phyloP scores from a whole-genome alignment of 805 yeast species.

The Scheffersomyces ergatensis region DNA sequence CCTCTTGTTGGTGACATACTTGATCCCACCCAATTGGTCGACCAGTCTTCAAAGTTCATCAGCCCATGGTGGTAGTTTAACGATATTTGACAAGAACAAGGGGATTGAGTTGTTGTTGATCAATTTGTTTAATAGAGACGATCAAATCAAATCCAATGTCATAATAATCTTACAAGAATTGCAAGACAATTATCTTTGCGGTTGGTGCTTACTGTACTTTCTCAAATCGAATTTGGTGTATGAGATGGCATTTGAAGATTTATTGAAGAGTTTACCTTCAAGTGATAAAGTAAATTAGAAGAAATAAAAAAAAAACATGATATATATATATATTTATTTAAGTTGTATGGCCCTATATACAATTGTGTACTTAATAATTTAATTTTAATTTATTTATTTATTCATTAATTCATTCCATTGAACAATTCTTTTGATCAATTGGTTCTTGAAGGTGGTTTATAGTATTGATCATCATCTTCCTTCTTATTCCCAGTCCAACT shows the following conservation, averaged over 20 bases:
- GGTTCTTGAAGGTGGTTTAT: slow-evolving; percentile 2
- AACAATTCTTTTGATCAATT: no score
- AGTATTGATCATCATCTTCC: slow-evolving; percentile 5
- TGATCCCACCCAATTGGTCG: slow-evolving; percentile 40
- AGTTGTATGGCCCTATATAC: no score
- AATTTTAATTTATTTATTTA: no score
- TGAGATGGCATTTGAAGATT: slow-evolving; percentile 38
- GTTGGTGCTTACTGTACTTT: slow-evolving; percentile 41
- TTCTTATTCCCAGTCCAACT: slow-evolving; percentile 4
- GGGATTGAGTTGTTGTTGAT: slow-evolving; percentile 41
- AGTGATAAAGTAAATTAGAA: no score
- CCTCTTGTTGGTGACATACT: slow-evolving; percentile 36
- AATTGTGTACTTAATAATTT: no score
- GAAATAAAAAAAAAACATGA: no score
- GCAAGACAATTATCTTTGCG: slow-evolving; percentile 41
- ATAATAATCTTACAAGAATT: slow-evolving; percentile 43
- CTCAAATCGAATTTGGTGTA: slow-evolving; percentile 36
- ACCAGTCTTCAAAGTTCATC: slow-evolving; percentile 36
- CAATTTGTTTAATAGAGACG: slow-evolving; percentile 40
- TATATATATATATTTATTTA: no score
- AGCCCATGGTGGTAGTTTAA: slow-evolving; percentile 36
- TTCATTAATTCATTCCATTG: no score
- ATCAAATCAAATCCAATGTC: slow-evolving; percentile 36
- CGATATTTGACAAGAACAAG: slow-evolving; percentile 43
- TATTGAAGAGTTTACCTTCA: slow-evolving; percentile 9